Percentiles rank a stretch among this genome's conserved stretches.
phyloP scores from a whole-genome alignment of 2,329 filamentous ascomycete genomes.

The Sclerotinia trifoliorum region DNA sequence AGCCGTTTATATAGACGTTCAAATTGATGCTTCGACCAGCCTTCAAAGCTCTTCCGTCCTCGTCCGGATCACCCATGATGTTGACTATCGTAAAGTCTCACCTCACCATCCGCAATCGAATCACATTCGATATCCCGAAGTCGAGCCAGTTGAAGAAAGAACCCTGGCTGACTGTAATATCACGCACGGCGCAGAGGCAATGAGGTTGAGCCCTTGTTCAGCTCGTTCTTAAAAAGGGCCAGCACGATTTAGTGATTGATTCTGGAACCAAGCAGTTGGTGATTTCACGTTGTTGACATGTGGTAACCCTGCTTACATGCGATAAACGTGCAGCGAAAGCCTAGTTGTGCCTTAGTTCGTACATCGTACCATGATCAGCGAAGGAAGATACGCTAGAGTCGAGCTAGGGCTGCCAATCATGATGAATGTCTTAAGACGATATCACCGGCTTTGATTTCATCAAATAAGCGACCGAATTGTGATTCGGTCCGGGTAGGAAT shows the following conservation, averaged over 20 bases:
- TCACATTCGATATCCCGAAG: neutral
- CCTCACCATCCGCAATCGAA: neutral
- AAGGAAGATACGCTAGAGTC: neutral
- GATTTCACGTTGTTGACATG: constrained; percentile 3
- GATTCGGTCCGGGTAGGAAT: neutral
- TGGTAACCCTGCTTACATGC: constrained; percentile 10
- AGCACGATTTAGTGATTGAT: neutral
- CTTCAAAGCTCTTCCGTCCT: neutral
- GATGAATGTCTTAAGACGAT: neutral
- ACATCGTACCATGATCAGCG: neutral
- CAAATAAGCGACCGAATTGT: neutral
- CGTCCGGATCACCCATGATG: constrained; percentile 1
- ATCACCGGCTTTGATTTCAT: neutral
- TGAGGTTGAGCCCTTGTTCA: constrained; percentile 9
- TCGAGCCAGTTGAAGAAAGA: constrained; percentile 10
- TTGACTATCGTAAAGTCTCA: constrained; percentile 15
- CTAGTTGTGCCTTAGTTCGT: constrained; percentile 1
- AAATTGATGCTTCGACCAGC: constrained; percentile 5
- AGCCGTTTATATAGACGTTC: constrained; percentile 18
- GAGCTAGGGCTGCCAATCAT: neutral
- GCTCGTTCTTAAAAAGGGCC: neutral
- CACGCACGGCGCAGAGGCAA: neutral
- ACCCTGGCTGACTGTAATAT: neutral
- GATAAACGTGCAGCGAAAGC: neutral
- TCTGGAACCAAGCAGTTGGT: constrained; percentile 4